phyloP scores from a whole-genome alignment of 345 rosid genomes.

The Eucalyptus caleyi region DNA sequence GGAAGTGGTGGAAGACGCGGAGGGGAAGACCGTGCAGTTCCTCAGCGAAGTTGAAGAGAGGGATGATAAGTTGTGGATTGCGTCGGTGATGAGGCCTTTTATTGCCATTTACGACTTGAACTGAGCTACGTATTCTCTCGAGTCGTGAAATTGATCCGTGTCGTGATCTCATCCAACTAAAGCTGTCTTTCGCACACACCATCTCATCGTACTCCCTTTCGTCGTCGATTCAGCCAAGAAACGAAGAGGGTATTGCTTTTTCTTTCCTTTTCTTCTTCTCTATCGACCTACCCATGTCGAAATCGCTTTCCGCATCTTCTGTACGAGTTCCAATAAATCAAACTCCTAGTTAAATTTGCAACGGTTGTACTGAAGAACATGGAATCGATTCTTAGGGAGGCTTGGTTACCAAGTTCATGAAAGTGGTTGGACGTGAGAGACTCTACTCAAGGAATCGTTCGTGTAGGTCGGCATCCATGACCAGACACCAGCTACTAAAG shows the following conservation, averaged over 20 bases:
- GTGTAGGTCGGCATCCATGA: background rate
- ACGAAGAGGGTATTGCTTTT: background rate
- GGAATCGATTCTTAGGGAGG: background rate
- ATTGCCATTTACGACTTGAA: constrained; percentile 36
- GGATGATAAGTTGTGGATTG: constrained; percentile 54
- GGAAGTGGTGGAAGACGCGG: constrained; percentile 34
- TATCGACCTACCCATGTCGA: background rate
- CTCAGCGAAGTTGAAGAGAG: constrained; percentile 73
- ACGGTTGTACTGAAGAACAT: background rate
- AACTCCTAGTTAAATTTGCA: background rate
- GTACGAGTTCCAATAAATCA: background rate
- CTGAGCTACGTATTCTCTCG: background rate
- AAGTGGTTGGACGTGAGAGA: background rate
- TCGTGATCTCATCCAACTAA: background rate
- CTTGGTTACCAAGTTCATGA: background rate
- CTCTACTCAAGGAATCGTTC: background rate
- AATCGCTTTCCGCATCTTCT: background rate
- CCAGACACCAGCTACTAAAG: background rate
- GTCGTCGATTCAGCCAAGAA: background rate
- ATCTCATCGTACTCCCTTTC: background rate
- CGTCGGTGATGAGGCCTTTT: constrained; percentile 54
- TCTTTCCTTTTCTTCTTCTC: background rate
- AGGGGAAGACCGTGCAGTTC: constrained; percentile 37
- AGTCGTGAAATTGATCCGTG: background rate
- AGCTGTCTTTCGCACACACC: background rate